Conservation (phyloP, 2,329 filamentous ascomycete species). For the Cladosporium sp. region DNA sequence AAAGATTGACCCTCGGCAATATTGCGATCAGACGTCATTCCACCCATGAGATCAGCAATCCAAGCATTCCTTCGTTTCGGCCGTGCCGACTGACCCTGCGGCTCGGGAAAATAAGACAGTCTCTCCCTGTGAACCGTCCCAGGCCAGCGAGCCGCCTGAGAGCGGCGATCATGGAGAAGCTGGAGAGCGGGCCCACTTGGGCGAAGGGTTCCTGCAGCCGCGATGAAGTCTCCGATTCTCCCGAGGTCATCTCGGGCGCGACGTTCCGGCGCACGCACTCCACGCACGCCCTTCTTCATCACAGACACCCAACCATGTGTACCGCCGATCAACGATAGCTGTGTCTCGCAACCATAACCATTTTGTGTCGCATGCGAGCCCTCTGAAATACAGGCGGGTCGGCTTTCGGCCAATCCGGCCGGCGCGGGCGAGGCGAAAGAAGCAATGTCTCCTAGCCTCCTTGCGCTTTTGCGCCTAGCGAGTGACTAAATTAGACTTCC, state of each 20-base stretch:
- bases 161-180: background rate
- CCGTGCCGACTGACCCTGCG: too few relatives aligned
- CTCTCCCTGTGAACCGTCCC: background rate
- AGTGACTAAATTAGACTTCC: slow-evolving; percentile 8
- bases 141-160: background rate
- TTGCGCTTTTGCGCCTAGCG: slow-evolving; percentile 3
- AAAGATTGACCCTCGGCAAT: too few relatives aligned
- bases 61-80: too few relatives aligned
- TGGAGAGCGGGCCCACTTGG: background rate
- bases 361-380: background rate
- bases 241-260: background rate
- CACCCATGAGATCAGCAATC: too few relatives aligned
- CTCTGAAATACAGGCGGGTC: background rate
- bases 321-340: background rate
- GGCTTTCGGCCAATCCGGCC: background rate
- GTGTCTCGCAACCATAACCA: background rate
- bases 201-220: background rate
- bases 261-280: background rate
- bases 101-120: background rate
- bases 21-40: too few relatives aligned
- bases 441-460: slow-evolving; percentile 5
- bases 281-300: background rate
- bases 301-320: background rate
- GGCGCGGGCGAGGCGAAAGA: background rate
- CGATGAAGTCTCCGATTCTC: background rate